Conservation (phyloP, 2,329 filamentous ascomycete genomes). For the Dactylellina haptotyla region DNA sequence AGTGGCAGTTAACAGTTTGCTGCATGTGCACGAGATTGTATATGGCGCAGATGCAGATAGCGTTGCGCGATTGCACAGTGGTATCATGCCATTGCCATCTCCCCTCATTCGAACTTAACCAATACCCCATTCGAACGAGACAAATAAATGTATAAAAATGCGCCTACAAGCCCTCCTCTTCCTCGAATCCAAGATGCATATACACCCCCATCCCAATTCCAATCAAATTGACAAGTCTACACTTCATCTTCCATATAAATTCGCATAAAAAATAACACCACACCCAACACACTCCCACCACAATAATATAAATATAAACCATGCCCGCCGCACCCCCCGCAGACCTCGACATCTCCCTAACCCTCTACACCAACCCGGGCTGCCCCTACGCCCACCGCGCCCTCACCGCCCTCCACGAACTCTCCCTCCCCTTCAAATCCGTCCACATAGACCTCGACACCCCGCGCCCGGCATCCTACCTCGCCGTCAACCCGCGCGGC, state of each 20-base stretch:
- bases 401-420: conserved; percentile 75
- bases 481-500: conserved; percentile 75
- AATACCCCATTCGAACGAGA: too few relatives aligned
- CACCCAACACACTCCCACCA: not conserved
- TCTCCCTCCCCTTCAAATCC: conserved; percentile 73
- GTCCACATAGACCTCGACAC: conserved; percentile 76
- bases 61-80: conserved; percentile 10
- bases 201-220: too few relatives aligned
- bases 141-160: not conserved
- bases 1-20: too few relatives aligned
- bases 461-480: conserved; percentile 77
- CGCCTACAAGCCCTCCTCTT: not conserved
- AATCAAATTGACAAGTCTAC: too few relatives aligned
- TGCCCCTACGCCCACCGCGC: conserved; percentile 82
- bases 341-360: conserved; percentile 31
- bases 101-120: not conserved
- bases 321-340: not conserved
- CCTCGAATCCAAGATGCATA: not conserved
- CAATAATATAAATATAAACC: conserved; percentile 3
- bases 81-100: conserved; percentile 20
- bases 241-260: too few relatives aligned
- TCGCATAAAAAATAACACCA: too few relatives aligned
- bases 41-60: conserved; percentile 18
- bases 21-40: too few relatives aligned
- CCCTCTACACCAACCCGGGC: conserved; percentile 72